Percentiles rank a stretch among this genome's conserved stretches.
These are phyloP conservation scores for Mortierella sp. DNA, from an alignment of 371 early-diverging fungal species.

Conservation along the genomic window DNA sequence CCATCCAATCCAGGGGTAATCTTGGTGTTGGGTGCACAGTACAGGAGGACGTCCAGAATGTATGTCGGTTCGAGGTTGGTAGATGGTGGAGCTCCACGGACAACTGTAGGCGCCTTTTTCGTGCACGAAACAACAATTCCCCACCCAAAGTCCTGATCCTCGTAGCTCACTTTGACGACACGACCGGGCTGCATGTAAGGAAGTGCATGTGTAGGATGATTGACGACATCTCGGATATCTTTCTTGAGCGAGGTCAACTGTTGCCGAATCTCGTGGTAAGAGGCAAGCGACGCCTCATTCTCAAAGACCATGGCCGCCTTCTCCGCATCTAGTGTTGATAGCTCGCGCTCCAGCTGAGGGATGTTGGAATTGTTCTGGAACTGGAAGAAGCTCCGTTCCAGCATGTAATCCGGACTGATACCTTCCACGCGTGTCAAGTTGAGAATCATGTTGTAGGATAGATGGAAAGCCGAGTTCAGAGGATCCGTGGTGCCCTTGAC, in stretches of 20 bases:
- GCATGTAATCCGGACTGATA: conserved; percentile 93
- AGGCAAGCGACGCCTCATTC: conserved; percentile 74
- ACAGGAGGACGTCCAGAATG: conserved; percentile 86
- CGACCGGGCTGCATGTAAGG: conserved; percentile 93
- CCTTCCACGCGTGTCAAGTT: conserved; percentile 98
- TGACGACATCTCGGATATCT: conserved; percentile 83
- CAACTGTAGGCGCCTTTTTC: conserved; percentile 54
- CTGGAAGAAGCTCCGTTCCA: conserved; percentile 96
- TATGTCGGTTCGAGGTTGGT: conserved; percentile 59
- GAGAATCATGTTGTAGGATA: conserved; percentile 99
- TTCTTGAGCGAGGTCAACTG: conserved; percentile 73
- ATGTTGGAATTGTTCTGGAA: conserved; percentile 92
- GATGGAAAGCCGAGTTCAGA: conserved; percentile 97
- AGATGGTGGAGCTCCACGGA: conserved; percentile 34
- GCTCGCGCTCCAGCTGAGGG: conserved; percentile 77
- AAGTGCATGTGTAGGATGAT: conserved; percentile 81
- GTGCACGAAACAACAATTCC: conserved; percentile 81
- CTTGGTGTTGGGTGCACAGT: conserved; percentile 73
- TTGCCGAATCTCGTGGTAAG: conserved; percentile 81
- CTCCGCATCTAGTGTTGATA: conserved; percentile 64
- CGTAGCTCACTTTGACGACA: conserved; percentile 75
- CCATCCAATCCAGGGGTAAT: conserved; percentile 69
- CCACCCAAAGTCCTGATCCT: conserved; percentile 92
- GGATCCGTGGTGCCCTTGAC: conserved; percentile 89
- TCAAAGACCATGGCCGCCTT: conserved; percentile 68